Conservation (phyloP, 108 stramenopile genomes). For the Nitzschia sp. region DNA sequence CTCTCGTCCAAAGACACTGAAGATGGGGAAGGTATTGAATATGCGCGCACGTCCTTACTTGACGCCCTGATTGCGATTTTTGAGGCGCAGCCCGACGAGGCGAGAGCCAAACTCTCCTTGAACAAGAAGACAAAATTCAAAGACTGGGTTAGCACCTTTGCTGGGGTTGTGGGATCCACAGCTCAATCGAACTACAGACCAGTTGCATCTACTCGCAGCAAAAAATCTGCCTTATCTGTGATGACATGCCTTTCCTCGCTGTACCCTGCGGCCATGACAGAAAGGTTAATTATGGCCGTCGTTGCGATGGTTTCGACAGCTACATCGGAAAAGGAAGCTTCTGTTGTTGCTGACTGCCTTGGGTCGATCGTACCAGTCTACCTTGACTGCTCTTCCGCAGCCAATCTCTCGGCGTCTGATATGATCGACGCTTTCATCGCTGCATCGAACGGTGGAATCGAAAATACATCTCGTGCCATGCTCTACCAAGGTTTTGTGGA, state of each 20-base stretch:
- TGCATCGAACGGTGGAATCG: not conserved
- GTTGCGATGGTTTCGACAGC: constrained; percentile 34
- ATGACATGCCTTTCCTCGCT: constrained; percentile 56
- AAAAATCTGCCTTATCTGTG: constrained; percentile 43
- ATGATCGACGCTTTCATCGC: constrained; percentile 46
- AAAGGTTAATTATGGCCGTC: constrained; percentile 63
- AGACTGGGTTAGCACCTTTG: constrained; percentile 16
- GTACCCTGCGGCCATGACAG: constrained; percentile 55
- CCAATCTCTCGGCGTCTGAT: constrained; percentile 47
- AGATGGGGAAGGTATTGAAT: constrained; percentile 26
- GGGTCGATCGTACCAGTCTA: constrained; percentile 59
- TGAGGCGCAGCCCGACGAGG: not conserved
- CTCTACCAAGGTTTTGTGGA: constrained; percentile 47
- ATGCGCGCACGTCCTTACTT: constrained; percentile 24
- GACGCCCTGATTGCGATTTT: constrained; percentile 16
- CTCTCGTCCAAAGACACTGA: constrained; percentile 29
- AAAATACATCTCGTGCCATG: not conserved
- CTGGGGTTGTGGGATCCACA: not conserved
- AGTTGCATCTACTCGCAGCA: constrained; percentile 19
- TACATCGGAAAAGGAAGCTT: constrained; percentile 12
- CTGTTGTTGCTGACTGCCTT: constrained; percentile 15
- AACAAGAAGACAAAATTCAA: constrained; percentile 15
- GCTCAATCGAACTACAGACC: not conserved
- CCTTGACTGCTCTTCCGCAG: constrained; percentile 47
- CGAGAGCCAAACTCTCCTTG: not conserved